These are phyloP conservation scores for Lipomyces japonicus DNA, from an alignment of 805 yeast genomes.

Conservation along the genomic window DNA sequence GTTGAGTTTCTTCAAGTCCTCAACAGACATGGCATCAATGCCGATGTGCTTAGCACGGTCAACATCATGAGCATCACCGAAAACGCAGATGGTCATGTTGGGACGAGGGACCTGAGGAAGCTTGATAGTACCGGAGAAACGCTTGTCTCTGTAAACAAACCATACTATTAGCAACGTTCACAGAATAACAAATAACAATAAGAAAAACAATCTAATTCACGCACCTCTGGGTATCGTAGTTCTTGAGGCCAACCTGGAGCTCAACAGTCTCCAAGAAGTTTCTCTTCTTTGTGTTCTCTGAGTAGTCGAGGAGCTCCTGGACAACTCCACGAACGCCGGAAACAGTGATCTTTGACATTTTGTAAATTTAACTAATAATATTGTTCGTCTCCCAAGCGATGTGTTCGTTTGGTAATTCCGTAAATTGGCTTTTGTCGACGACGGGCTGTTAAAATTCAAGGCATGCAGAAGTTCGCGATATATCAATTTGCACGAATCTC, in stretches of 20 bases:
- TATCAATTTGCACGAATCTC: too few species aligned
- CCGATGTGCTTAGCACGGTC: slow-evolving; percentile 99
- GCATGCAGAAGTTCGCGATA: too few species aligned
- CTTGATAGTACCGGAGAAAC: slow-evolving; percentile 99
- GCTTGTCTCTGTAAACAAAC: slow-evolving; percentile 71
- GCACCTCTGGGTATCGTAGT: slow-evolving; percentile 97
- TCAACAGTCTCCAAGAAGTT: slow-evolving; percentile 99
- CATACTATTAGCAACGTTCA: background rate
- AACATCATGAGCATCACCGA: slow-evolving; percentile 99
- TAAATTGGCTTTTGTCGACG: too few species aligned
- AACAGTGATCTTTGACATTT: slow-evolving; percentile 64
- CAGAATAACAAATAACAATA: background rate
- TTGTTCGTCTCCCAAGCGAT: slow-evolving; percentile 29
- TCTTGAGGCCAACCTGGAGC: slow-evolving; percentile 98
- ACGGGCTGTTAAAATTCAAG: too few species aligned
- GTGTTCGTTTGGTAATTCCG: slow-evolving; percentile 27
- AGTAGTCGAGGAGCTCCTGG: slow-evolving; percentile 81
- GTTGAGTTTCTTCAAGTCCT: slow-evolving; percentile 99
- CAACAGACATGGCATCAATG: slow-evolving; percentile 99
- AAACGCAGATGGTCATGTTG: slow-evolving; percentile 99
- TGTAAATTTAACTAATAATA: background rate
- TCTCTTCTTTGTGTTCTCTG: slow-evolving; percentile 93
- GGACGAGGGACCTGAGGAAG: slow-evolving; percentile 99
- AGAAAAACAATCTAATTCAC: too few species aligned
- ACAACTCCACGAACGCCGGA: slow-evolving; percentile 96